These are phyloP conservation scores for Lupinus albus DNA, from an alignment of 306 rosid species.

Conservation along the genomic window DNA sequence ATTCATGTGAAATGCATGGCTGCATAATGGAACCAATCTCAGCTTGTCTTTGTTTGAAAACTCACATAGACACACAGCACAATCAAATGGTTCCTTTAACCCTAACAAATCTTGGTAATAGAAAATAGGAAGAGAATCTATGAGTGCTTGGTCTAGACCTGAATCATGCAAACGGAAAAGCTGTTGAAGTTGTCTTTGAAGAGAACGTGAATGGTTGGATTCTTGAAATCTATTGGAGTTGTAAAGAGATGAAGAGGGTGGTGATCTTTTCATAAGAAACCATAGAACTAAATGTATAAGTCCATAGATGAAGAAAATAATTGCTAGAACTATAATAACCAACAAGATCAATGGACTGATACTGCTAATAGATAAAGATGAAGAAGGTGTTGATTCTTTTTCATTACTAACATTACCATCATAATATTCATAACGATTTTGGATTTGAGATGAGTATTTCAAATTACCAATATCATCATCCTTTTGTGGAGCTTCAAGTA, in stretches of 20 bases:
- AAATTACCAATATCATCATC: slow-evolving; percentile 39
- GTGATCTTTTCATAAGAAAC: slow-evolving; percentile 54
- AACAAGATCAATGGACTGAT: slow-evolving; percentile 67
- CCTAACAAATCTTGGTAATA: slow-evolving; percentile 64
- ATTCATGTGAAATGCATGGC: slow-evolving; percentile 80
- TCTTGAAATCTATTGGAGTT: slow-evolving; percentile 62
- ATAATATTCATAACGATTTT: slow-evolving; percentile 29
- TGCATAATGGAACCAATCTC: slow-evolving; percentile 74
- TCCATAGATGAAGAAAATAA: slow-evolving; percentile 71
- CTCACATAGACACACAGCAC: slow-evolving; percentile 80
- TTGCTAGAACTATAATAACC: slow-evolving; percentile 67
- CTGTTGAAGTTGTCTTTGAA: slow-evolving; percentile 88
- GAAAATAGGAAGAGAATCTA: slow-evolving; percentile 77
- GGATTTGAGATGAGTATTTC: slow-evolving; percentile 45
- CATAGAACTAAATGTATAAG: slow-evolving; percentile 64
- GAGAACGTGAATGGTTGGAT: slow-evolving; percentile 47
- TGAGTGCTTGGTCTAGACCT: slow-evolving; percentile 70
- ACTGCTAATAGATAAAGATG: slow-evolving; percentile 42
- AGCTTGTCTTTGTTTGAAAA: slow-evolving; percentile 66
- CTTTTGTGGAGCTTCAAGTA: slow-evolving; percentile 36
- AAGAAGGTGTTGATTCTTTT: slow-evolving; percentile 41
- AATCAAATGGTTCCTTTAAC: slow-evolving; percentile 74
- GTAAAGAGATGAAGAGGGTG: slow-evolving; percentile 52
- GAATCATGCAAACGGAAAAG: slow-evolving; percentile 79
- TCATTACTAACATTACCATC: slow-evolving; percentile 18